Conservation (phyloP, 805 yeast species). For the Yarrowia deformans region DNA sequence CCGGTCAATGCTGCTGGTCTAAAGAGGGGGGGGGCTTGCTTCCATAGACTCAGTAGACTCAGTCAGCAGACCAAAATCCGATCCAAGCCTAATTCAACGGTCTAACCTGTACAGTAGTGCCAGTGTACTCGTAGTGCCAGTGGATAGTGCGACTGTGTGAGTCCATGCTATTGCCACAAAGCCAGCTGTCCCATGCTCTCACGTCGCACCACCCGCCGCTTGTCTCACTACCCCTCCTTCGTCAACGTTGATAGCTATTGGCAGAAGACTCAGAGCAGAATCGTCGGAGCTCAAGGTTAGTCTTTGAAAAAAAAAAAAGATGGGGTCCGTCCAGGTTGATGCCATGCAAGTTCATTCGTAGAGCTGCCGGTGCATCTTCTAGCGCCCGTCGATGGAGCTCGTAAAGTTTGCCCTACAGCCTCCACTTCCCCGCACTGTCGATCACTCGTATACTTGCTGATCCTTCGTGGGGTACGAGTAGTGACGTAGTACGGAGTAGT, state of each 20-base stretch:
- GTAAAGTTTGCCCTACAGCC: not conserved
- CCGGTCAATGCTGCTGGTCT: not conserved
- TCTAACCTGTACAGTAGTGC: no score
- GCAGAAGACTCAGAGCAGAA: not conserved
- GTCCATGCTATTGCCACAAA: no score
- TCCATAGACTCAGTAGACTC: not conserved
- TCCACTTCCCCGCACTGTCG: constrained; percentile 34
- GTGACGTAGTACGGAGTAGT: not conserved
- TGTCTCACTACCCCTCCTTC: constrained; percentile 21
- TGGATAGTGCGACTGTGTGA: no score
- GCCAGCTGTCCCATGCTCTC: no score
- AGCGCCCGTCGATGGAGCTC: not conserved
- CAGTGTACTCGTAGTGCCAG: no score
- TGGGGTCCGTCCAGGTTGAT: constrained; percentile 11
- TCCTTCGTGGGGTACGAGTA: constrained; percentile 1
- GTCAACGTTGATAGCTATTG: not conserved
- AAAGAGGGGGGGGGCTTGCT: constrained; percentile 4
- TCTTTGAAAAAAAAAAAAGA: constrained; percentile 1
- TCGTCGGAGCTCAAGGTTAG: constrained; percentile 26
- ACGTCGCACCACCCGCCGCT: not conserved
- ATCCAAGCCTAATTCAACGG: not conserved
- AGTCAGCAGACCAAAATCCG: constrained; percentile 3
- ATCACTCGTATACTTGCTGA: constrained; percentile 32
- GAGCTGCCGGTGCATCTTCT: no score
- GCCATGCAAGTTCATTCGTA: no score